Evolutionary conservation across 2,329 filamentous ascomycete species (phyloP).

Genomic region (Ophiocordyceps camponoti-floridani): DNA sequence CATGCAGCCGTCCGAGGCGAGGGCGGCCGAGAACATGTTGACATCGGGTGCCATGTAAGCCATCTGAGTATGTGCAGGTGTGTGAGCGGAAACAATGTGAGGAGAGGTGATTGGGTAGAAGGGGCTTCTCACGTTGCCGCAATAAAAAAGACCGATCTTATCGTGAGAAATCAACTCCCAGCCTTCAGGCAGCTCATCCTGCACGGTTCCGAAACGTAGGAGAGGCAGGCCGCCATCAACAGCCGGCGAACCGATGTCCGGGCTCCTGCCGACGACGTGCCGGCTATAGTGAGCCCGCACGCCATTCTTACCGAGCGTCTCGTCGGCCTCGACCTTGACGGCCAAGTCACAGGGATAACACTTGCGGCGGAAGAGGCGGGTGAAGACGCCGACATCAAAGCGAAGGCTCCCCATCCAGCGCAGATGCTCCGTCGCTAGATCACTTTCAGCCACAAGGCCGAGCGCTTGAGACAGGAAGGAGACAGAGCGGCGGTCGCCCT

Average conservation of each 20-base stretch:
- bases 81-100: not conserved
- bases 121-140: constrained; percentile 50
- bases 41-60: constrained; percentile 74
- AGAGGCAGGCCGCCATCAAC: constrained; percentile 37
- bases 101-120: constrained; percentile 3
- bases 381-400: constrained; percentile 73
- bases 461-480: constrained; percentile 85
- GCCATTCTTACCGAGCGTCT: constrained; percentile 32
- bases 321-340: constrained; percentile 56
- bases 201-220: constrained; percentile 63
- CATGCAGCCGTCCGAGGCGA: constrained; percentile 69
- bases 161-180: constrained; percentile 63
- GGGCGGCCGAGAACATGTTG: constrained; percentile 73
- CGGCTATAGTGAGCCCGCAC: constrained; percentile 57
- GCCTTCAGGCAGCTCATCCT: constrained; percentile 54
- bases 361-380: constrained; percentile 55
- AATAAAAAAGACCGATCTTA: constrained; percentile 81
- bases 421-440: constrained; percentile 77
- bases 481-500: constrained; percentile 53
- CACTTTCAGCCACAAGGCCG: constrained; percentile 77
- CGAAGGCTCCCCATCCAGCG: constrained; percentile 82
- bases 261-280: constrained; percentile 17
- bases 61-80: constrained; percentile 36
- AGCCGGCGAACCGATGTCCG: constrained; percentile 8
- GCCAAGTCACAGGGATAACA: constrained; percentile 82